Base-by-base conservation (phyloP, 2,329 filamentous ascomycete genomes). In the Pseudogymnoascus sp. region DNA sequence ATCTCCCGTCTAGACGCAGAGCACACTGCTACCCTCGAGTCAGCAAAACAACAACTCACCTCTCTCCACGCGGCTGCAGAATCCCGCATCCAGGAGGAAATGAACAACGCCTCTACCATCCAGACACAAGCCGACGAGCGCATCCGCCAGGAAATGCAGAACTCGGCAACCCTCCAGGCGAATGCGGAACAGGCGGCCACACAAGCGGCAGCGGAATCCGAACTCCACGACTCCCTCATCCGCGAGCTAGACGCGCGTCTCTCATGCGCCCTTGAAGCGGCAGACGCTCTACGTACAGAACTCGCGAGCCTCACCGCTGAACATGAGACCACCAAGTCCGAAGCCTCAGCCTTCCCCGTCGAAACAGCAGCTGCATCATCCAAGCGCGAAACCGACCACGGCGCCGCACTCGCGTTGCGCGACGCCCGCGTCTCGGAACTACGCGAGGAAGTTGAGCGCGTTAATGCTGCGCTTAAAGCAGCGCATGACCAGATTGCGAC, bases 391-490 rank as follows among this genome's bases (percentile, higher is more conserved):
- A 59, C 63, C 16, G 18, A 61, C 7, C 77, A 81, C 62, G 80
- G 78, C 1, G 69, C 71, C 0, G 77, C 76, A 0, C 75, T 85
- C 0, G 79, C 80, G 3, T 69, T 79, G 4, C 74, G 79, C 0
- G 82, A 85, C 61, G 76, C 78, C 0, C 71, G 77, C 1, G 77
- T 84, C 0, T 60, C 68, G 1, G 79, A 82, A 69, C 71, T 85
- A 16, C 70, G 77, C 4, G 68, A 64, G 0, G 80, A 84, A 65
- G 69, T 84, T 2, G 78, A 80, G 35, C 71, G 74, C 2, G 71
- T 81, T 4, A 79, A 78, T 61, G 71, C 66, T 3, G 71, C 75
- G 2, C 70, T 86, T 50, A 73, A 77, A 2, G 68, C 68, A 0
- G 81, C 82, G 1, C 76, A 83, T 61, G 74, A 76, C 25, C 75